phyloP scores from a whole-genome alignment of 371 early-diverging fungal genomes.

The Mortierella sp. region DNA sequence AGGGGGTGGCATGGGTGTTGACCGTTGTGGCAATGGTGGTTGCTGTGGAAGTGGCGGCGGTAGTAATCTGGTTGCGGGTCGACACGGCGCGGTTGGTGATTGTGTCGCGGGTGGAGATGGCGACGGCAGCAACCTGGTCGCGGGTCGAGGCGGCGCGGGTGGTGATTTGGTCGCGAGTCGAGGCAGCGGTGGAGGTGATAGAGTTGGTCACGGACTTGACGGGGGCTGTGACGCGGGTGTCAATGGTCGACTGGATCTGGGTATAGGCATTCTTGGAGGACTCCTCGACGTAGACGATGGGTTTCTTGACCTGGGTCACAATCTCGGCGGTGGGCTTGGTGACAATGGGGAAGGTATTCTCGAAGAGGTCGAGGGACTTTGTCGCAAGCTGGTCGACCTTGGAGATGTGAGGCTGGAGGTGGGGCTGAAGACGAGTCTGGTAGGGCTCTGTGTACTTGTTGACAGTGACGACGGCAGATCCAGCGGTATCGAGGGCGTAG shows the following conservation, averaged over 20 bases:
- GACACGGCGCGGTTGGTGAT: conserved; percentile 10
- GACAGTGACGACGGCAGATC: conserved; percentile 63
- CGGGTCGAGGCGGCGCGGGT: conserved; percentile 13
- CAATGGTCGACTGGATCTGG: conserved; percentile 54
- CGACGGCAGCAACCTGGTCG: conserved; percentile 16
- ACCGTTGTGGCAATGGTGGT: conserved; percentile 42
- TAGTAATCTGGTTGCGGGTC: conserved; percentile 17
- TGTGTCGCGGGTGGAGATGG: conserved; percentile 11
- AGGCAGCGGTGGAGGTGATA: conserved; percentile 31
- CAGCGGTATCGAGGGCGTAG: conserved; percentile 65
- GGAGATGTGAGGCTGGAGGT: conserved; percentile 68
- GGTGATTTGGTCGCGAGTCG: conserved; percentile 40
- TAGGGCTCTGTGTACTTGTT: conserved; percentile 62
- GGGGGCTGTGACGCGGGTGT: conserved; percentile 51
- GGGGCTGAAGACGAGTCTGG: conserved; percentile 65
- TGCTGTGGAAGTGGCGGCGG: conserved; percentile 31
- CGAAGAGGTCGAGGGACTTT: conserved; percentile 75
- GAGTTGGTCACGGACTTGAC: conserved; percentile 49
- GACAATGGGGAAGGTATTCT: conserved; percentile 74
- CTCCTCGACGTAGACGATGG: conserved; percentile 61
- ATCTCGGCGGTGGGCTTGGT: conserved; percentile 74
- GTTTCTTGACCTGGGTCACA: conserved; percentile 66
- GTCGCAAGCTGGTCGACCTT: conserved; percentile 73
- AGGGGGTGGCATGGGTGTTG: conserved; percentile 49
- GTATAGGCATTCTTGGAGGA: conserved; percentile 58